These are phyloP conservation scores for Sporisorium graminicola DNA, from an alignment of 1,284 basidiomycete species.

Conservation along the genomic window DNA sequence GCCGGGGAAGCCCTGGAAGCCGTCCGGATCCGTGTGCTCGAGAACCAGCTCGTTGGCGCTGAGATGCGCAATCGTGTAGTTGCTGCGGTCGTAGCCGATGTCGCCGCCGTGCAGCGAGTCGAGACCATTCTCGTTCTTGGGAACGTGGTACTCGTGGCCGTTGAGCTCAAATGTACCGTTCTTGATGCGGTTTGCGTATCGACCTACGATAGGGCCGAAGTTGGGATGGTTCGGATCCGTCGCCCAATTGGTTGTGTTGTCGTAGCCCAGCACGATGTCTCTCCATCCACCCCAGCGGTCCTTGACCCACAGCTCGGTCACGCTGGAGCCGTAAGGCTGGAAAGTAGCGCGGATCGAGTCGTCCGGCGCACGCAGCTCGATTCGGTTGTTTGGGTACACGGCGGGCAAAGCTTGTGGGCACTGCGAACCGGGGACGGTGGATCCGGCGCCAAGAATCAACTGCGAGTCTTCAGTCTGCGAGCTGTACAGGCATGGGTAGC, in stretches of 20 bases:
- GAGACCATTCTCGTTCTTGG: slow-evolving; percentile 51
- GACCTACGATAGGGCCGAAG: slow-evolving; percentile 63
- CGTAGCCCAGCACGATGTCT: slow-evolving; percentile 61
- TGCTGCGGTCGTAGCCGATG: slow-evolving; percentile 60
- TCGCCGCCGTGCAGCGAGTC: slow-evolving; percentile 64
- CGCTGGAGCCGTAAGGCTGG: slow-evolving; percentile 57
- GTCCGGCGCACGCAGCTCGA: slow-evolving; percentile 58
- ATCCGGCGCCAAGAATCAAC: slow-evolving; percentile 33
- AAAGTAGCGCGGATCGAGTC: slow-evolving; percentile 59
- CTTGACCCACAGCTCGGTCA: slow-evolving; percentile 65
- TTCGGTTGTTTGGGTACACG: slow-evolving; percentile 58
- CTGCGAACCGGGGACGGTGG: slow-evolving; percentile 32
- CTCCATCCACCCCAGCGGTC: slow-evolving; percentile 56
- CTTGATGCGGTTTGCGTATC: slow-evolving; percentile 66
- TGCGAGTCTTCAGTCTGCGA: slow-evolving; percentile 40
- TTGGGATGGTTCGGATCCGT: slow-evolving; percentile 63
- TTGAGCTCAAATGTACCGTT: slow-evolving; percentile 63
- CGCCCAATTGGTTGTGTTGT: slow-evolving; percentile 66
- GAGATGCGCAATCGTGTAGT: slow-evolving; percentile 48
- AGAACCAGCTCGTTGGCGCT: slow-evolving; percentile 50
- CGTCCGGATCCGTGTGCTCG: slow-evolving; percentile 55
- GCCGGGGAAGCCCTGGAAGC: slow-evolving; percentile 65
- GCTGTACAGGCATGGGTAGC: slow-evolving; percentile 41
- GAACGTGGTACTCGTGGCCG: slow-evolving; percentile 47
- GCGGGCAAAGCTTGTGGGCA: slow-evolving; percentile 46